Percentiles rank a stretch among this genome's conserved stretches.
phyloP scores from a whole-genome alignment of 164 flowering plant species.

The Vitis labrusca region DNA sequence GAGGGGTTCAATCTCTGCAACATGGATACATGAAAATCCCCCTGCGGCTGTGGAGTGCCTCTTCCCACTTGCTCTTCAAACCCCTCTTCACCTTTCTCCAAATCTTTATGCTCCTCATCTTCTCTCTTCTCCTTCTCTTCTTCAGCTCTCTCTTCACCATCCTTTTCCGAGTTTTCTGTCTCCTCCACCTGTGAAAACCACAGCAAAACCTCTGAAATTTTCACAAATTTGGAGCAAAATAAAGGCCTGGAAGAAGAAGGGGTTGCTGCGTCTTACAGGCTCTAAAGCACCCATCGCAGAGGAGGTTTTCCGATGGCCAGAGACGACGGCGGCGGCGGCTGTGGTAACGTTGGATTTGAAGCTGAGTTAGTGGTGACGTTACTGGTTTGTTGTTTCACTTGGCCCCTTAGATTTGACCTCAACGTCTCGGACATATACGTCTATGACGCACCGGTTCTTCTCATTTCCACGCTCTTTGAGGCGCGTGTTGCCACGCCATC shows the following conservation, averaged over 20 bases:
- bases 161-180: constrained; percentile 1
- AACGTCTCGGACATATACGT: too few species aligned
- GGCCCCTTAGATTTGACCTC: too few species aligned
- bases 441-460: too few species aligned
- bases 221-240: not conserved
- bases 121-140: constrained; percentile 12
- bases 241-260: not conserved
- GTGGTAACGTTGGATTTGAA: not conserved
- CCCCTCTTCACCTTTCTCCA: constrained; percentile 32
- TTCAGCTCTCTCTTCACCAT: constrained; percentile 3
- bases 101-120: constrained; percentile 11
- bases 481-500: too few species aligned
- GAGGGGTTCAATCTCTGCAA: constrained; percentile 53
- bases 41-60: not conserved
- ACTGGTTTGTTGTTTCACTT: too few species aligned
- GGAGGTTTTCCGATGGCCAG: not conserved
- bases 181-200: constrained; percentile 12
- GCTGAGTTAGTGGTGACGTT: too few species aligned
- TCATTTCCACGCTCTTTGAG: too few species aligned
- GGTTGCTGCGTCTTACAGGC: not conserved
- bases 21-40: constrained; percentile 27
- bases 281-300: constrained; percentile 11
- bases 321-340: not conserved
- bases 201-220: not conserved
- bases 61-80: constrained; percentile 7